Conservation (phyloP, 2,329 filamentous ascomycete genomes). For the Coniochaeta ligniaria region DNA sequence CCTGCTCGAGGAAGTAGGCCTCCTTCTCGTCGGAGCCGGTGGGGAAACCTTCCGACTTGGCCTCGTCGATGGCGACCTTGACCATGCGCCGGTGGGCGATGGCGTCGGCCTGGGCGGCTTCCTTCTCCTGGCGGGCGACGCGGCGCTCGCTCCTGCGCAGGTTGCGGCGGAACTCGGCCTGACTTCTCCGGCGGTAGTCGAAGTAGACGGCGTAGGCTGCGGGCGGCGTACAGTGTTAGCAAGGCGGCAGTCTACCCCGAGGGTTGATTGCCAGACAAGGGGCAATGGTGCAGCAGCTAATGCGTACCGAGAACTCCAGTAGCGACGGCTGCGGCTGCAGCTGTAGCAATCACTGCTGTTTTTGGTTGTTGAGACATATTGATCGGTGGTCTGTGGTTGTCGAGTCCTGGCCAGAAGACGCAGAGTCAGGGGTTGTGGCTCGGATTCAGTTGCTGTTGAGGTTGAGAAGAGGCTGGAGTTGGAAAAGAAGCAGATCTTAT, state of each 20-base stretch:
- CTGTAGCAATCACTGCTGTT: slow-evolving; percentile 2
- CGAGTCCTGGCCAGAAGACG: neutral
- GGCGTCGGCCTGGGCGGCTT: slow-evolving; percentile 59
- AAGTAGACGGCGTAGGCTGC: slow-evolving; percentile 62
- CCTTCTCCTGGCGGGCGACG: slow-evolving; percentile 64
- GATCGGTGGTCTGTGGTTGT: neutral
- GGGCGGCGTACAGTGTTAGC: slow-evolving; percentile 10
- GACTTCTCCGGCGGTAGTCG: slow-evolving; percentile 57
- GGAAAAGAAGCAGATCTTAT: neutral
- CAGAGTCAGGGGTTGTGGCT: no score
- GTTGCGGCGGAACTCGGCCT: slow-evolving; percentile 58
- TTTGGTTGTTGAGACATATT: neutral
- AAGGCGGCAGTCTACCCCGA: neutral
- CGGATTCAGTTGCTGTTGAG: neutral
- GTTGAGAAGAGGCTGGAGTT: neutral
- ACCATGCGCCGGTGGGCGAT: slow-evolving; percentile 67
- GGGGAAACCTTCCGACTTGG: slow-evolving; percentile 89
- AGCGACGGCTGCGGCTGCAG: slow-evolving; percentile 2
- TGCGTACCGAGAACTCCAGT: slow-evolving; percentile 2
- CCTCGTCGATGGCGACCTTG: slow-evolving; percentile 67
- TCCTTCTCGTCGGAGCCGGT: slow-evolving; percentile 87
- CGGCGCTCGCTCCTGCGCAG: slow-evolving; percentile 70
- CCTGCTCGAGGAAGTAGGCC: slow-evolving; percentile 93
- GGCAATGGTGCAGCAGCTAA: neutral
- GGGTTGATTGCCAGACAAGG: neutral